Percentiles rank a stretch among this genome's conserved stretches.
These are phyloP conservation scores for Ustilago tritici DNA, from an alignment of 1,284 basidiomycete genomes.

Conservation along the genomic window DNA sequence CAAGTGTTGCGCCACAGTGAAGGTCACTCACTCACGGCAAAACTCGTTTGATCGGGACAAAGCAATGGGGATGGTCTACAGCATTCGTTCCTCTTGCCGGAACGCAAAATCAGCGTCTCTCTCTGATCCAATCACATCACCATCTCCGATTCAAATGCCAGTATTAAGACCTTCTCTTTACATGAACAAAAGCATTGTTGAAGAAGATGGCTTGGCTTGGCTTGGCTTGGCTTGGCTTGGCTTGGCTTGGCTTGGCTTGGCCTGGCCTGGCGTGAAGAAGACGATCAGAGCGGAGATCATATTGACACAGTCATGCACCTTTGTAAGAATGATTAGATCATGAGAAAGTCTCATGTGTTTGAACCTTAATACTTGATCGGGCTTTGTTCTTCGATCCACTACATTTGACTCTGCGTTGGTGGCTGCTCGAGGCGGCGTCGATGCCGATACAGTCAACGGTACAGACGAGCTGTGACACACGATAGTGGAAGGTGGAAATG, in stretches of 20 bases:
- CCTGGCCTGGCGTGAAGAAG: neutral
- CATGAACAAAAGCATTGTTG: neutral
- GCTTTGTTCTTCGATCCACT: neutral
- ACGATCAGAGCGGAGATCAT: conserved; percentile 2
- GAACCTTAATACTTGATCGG: neutral
- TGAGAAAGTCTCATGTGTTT: conserved; percentile 8
- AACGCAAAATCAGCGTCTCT: neutral
- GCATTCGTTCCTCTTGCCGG: neutral
- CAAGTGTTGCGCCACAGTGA: neutral
- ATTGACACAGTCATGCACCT: neutral
- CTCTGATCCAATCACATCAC: neutral
- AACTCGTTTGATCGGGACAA: neutral
- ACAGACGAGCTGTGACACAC: neutral
- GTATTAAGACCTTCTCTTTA: neutral
- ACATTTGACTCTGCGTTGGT: neutral
- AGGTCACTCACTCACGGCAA: neutral
- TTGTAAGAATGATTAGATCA: conserved; percentile 18
- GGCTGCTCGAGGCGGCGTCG: conserved; percentile 4
- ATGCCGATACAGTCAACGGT: neutral
- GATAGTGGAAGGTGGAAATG: neutral
- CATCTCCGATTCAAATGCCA: conserved; percentile 5
- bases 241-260: neutral
- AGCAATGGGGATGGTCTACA: neutral
- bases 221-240: no score
- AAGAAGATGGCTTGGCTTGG: neutral